Conservation (phyloP, 495 filamentous ascomycete genomes). For the Podospora pseudoanserina region DNA sequence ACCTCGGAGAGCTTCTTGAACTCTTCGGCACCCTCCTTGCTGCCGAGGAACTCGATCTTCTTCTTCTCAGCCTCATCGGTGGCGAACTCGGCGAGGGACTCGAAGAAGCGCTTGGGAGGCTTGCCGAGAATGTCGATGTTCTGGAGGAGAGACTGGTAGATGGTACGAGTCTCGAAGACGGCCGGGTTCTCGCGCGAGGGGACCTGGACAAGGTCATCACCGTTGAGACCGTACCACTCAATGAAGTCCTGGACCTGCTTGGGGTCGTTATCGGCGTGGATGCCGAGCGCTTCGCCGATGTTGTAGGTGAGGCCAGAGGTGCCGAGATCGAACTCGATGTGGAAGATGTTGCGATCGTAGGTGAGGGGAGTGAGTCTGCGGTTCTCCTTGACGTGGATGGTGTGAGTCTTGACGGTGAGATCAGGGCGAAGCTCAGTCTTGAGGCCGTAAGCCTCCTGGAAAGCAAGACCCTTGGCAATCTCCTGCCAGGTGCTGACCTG, state of each 20-base stretch:
- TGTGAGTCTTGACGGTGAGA: slow-evolving; percentile 75
- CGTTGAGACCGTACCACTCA: slow-evolving; percentile 76
- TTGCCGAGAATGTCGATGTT: slow-evolving; percentile 97
- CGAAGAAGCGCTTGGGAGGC: slow-evolving; percentile 96
- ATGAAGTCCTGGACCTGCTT: slow-evolving; percentile 80
- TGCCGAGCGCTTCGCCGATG: slow-evolving; percentile 96
- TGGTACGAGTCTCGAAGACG: slow-evolving; percentile 81
- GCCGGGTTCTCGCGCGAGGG: slow-evolving; percentile 76
- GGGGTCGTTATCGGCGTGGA: slow-evolving; percentile 89
- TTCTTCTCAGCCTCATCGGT: slow-evolving; percentile 77
- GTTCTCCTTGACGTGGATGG: slow-evolving; percentile 91
- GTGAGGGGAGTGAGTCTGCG: slow-evolving; percentile 79
- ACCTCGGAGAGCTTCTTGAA: slow-evolving; percentile 94
- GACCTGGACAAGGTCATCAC: slow-evolving; percentile 81
- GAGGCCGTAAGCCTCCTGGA: slow-evolving; percentile 91
- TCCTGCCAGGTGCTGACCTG: slow-evolving; percentile 72
- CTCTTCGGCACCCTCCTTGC: slow-evolving; percentile 81
- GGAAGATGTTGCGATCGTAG: slow-evolving; percentile 99
- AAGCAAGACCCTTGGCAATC: slow-evolving; percentile 80
- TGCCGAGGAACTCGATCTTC: slow-evolving; percentile 69
- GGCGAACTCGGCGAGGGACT: slow-evolving; percentile 82
- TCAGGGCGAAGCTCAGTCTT: slow-evolving; percentile 75
- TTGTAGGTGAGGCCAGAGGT: slow-evolving; percentile 87
- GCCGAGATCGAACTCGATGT: slow-evolving; percentile 97
- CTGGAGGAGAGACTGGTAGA: slow-evolving; percentile 87